A percentile compares a stretch with the other conserved stretches of the same genome.
phyloP scores from a whole-genome alignment of 768 basidiomycete genomes.

The Pulveroboletus sp. region DNA sequence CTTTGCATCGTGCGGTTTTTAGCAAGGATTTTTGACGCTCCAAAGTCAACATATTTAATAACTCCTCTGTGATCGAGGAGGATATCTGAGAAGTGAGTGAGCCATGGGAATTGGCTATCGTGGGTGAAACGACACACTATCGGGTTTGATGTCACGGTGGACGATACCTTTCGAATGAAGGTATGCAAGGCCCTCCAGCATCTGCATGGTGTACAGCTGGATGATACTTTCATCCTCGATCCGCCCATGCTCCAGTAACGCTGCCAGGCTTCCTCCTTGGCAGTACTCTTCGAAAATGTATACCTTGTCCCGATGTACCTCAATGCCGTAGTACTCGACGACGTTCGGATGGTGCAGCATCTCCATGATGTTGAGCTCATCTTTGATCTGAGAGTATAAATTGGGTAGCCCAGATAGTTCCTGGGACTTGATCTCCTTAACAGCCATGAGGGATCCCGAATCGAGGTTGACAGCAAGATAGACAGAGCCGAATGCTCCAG shows the following conservation, averaged over 20 bases:
- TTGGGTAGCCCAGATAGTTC: conserved; percentile 86
- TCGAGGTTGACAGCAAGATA: conserved; percentile 97
- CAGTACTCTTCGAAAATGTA: conserved; percentile 99
- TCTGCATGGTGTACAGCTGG: conserved; percentile 94
- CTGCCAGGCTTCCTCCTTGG: conserved; percentile 89
- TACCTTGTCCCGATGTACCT: conserved; percentile 97
- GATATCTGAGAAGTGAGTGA: conserved; percentile 63
- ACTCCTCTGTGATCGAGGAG: conserved; percentile 86
- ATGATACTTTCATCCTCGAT: conserved; percentile 97
- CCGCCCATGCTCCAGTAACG: conserved; percentile 85
- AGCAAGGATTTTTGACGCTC: conserved; percentile 93
- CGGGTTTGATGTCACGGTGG: conserved; percentile 97
- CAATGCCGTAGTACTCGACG: conserved; percentile 98
- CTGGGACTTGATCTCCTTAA: conserved; percentile 98
- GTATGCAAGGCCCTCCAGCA: conserved; percentile 92
- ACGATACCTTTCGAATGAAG: conserved; percentile 90
- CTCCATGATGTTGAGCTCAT: conserved; percentile 97
- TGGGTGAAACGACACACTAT: conserved; percentile 62
- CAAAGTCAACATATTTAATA: conserved; percentile 97
- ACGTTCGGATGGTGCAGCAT: conserved; percentile 97
- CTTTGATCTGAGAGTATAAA: conserved; percentile 88
- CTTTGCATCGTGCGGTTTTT: conserved; percentile 82
- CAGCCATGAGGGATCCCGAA: conserved; percentile 94
- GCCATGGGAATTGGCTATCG: conserved; percentile 2
- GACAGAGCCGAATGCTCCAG: conserved; percentile 99